Percentiles rank a stretch among this genome's conserved stretches.
These are phyloP conservation scores for Cercospora nicotianae DNA, from an alignment of 2,329 filamentous ascomycete species.

Conservation along the genomic window DNA sequence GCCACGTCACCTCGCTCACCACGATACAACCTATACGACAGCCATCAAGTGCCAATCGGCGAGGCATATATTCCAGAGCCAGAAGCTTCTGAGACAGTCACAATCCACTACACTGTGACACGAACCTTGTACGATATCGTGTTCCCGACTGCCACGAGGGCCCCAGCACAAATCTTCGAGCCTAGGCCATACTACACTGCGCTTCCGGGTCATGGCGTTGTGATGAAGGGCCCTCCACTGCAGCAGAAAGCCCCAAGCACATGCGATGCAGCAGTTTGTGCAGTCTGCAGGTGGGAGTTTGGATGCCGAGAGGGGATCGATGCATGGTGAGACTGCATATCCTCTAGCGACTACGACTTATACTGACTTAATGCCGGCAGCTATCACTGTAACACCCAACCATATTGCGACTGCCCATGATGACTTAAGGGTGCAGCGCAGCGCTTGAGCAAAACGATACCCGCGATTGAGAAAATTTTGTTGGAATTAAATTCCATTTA, in stretches of 20 bases:
- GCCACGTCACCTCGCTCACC: conserved; percentile 1
- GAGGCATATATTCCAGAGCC: conserved; percentile 5
- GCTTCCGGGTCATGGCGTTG: conserved; percentile 1
- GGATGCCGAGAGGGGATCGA: conserved; percentile 15
- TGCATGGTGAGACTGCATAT: not conserved
- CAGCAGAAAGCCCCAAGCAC: conserved; percentile 6
- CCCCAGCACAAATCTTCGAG: not conserved
- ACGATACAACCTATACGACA: conserved; percentile 4
- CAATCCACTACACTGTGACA: conserved; percentile 19
- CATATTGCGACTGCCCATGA: conserved; percentile 24
- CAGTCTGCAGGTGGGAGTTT: conserved; percentile 20
- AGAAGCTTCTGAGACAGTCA: conserved; percentile 18
- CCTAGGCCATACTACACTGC: conserved; percentile 1
- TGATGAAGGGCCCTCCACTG: conserved; percentile 6
- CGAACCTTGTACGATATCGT: conserved; percentile 21
- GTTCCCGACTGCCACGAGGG: conserved; percentile 16
- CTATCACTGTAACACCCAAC: conserved; percentile 22
- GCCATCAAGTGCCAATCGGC: conserved; percentile 20
- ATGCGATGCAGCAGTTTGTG: conserved; percentile 24
- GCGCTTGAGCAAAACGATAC: not conserved
- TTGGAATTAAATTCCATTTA: not conserved
- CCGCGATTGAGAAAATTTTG: not conserved
- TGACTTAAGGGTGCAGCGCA: not conserved
- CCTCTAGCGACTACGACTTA: not conserved
- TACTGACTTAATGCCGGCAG: conserved; percentile 9